These are phyloP conservation scores for Zanthoxylum bungeanum DNA, from an alignment of 345 rosid species.

Conservation along the genomic window DNA sequence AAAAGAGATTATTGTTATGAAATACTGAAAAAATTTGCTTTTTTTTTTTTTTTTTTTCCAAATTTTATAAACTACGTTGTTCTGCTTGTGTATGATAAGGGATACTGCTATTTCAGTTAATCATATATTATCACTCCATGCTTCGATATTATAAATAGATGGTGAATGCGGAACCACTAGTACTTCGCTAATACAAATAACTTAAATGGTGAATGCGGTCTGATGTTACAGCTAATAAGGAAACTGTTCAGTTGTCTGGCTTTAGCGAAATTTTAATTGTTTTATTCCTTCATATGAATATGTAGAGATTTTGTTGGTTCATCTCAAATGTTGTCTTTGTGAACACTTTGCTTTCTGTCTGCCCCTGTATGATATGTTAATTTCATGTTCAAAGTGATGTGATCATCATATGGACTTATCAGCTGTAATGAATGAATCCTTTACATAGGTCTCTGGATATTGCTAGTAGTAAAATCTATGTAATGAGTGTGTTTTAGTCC, in stretches of 20 bases:
- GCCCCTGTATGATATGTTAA: background rate
- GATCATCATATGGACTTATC: background rate
- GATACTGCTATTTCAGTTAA: background rate
- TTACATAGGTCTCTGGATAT: background rate
- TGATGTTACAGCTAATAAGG: background rate
- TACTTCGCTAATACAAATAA: background rate
- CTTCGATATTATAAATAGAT: background rate
- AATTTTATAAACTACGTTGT: background rate
- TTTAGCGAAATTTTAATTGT: conserved; percentile 1
- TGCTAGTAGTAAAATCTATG: background rate
- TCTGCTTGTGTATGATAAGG: background rate
- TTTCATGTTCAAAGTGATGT: background rate
- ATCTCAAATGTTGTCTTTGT: background rate
- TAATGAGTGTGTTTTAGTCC: background rate
- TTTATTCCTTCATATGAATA: background rate
- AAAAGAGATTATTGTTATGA: background rate
- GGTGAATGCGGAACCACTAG: background rate
- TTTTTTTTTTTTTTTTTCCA: too few species aligned
- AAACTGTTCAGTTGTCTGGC: background rate
- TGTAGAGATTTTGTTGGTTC: conserved; percentile 4
- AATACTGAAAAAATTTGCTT: background rate
- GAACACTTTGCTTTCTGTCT: background rate
- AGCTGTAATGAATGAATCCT: background rate
- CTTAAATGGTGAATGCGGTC: background rate
- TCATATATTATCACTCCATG: background rate